Evolutionary conservation across 306 rosid species (phyloP).

Genomic region (Vigna unguiculata): DNA sequence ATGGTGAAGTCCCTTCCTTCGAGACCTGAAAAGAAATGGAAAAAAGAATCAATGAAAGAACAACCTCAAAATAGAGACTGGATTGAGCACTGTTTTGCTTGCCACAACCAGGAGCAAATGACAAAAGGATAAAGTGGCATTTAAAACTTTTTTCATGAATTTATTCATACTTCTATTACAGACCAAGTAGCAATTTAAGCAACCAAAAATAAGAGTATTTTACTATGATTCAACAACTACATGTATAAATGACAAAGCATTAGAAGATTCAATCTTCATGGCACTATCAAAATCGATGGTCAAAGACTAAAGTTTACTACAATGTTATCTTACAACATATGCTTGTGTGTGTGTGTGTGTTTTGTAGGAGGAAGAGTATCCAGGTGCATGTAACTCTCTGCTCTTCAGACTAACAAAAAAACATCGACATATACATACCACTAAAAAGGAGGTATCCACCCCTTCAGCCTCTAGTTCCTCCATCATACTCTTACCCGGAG

Average conservation of each 20-base stretch:
- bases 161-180: background rate
- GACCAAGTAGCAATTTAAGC: background rate
- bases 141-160: background rate
- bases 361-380: background rate
- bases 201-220: background rate
- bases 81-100: slow-evolving; percentile 15
- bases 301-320: background rate
- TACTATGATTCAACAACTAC: background rate
- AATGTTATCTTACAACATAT: background rate
- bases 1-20: slow-evolving; percentile 81
- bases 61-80: background rate
- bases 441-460: slow-evolving; percentile 56
- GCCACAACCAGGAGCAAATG: slow-evolving; percentile 31
- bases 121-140: background rate
- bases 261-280: background rate
- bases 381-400: background rate
- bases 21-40: slow-evolving; percentile 68
- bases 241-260: background rate
- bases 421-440: slow-evolving; percentile 41
- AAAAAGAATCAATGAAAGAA: slow-evolving; percentile 32
- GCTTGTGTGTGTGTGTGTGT: no score
- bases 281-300: background rate
- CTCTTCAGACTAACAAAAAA: background rate
- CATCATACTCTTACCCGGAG: slow-evolving; percentile 51
- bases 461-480: slow-evolving; percentile 59